Percentiles rank a stretch among this genome's conserved stretches.
Conservation (phyloP, 805 yeast genomes). For the Yamadazyma sp. region DNA sequence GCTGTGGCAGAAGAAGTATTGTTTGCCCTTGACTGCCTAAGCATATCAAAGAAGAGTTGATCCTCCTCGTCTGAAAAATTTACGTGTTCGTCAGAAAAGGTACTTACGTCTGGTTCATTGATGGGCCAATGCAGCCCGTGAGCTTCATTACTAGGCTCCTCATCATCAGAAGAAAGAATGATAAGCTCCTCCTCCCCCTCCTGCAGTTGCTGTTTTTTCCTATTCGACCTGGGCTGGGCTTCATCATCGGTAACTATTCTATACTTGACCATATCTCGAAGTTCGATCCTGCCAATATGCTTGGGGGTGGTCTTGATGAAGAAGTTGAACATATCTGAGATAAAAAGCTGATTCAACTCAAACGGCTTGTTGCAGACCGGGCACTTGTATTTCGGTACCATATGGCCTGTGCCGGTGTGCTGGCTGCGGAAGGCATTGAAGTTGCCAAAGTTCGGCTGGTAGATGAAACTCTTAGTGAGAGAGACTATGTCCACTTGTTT, state of each 20-base stretch:
- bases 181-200: constrained; percentile 26
- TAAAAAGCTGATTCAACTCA: constrained; percentile 31
- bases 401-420: not conserved
- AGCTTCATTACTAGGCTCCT: too few species aligned
- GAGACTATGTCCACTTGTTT: constrained; percentile 1
- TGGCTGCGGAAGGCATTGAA: constrained; percentile 1
- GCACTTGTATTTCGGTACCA: constrained; percentile 36
- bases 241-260: constrained; percentile 30
- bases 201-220: not conserved
- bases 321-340: constrained; percentile 41
- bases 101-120: too few species aligned
- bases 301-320: constrained; percentile 41
- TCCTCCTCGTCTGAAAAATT: constrained; percentile 9
- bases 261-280: constrained; percentile 34
- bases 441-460: constrained; percentile 3
- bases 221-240: constrained; percentile 3
- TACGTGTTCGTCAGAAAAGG: too few species aligned
- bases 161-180: constrained; percentile 33
- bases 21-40: not conserved
- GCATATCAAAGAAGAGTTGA: constrained; percentile 1
- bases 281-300: constrained; percentile 34
- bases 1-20: too few species aligned
- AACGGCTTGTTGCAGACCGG: constrained; percentile 41
- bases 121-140: too few species aligned
- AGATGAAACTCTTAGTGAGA: constrained; percentile 12